Base-by-base conservation (phyloP, 176 grass and related monocot species). In the Pharus latifolius region DNA sequence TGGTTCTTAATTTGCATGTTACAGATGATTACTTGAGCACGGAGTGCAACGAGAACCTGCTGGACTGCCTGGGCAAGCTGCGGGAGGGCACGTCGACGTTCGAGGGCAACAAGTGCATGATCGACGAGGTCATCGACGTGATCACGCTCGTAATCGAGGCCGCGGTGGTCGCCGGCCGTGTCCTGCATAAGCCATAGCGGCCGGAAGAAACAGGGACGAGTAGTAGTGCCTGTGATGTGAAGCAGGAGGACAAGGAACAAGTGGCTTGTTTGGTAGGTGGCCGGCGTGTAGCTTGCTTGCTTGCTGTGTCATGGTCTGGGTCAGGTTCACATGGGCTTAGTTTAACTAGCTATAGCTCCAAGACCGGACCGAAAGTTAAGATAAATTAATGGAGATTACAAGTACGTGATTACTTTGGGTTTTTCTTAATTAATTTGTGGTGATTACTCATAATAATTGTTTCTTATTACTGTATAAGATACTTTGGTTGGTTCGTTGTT, bases 1-100 rank as follows among this genome's bases (percentile, higher is more conserved):
- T n/a, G n/a, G 5, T 49, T 45, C 10, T 6, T 46, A 23, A 26
- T 6, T 22, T 13, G 1, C 19, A 13, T 25, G 10, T 9, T 13
- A 16, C 77, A 97, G 93, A 75, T 59, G 89, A 92, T 31, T 98
- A 98, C 80, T 68, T 98, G 78, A 93, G 81, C 71, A 85, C 75
- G 65, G 40, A 61, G 52, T 98, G 94, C 84, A 98, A 87, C 62
- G 74, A 88, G 67, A 69, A 62, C 20, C 75, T 98, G 46, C 67
- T 93, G 20, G 67, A 85, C 22, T 98, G 94, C 78, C 67, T 98
- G 57, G 74, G 47, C 7, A 51, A 33, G 37, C 76, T 93, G 86
- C 85, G 71, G 49, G 41, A 64, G 33, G 31, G 60, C 44, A 51
- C 73, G 48, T 43, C 49, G 19, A 91, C 89, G 20, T 98, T 98